Evolutionary conservation across 1,284 basidiomycete genomes (phyloP), one percentile per base, ranked within the genome.

Genomic region (Leccinum fuscescens): DNA sequence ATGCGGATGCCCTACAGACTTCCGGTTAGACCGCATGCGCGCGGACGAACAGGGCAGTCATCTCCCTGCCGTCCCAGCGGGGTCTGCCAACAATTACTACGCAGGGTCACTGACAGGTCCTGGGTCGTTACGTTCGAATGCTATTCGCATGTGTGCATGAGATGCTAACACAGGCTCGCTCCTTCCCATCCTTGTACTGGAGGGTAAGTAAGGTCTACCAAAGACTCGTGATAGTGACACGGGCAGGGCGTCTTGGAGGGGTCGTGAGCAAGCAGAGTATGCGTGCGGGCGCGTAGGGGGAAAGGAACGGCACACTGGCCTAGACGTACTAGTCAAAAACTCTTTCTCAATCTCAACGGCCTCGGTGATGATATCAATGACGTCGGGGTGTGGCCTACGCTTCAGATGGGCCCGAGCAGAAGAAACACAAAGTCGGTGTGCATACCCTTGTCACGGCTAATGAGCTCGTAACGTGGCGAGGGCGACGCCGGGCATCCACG

Each of bases 341-440:
- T 92, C 89, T 71, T 93, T 86, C 75, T 94, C 92, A 59, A 94
- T 93, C 54, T 71, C 70, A 54, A 96, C 94, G 27, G 94, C 93
- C 74, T 96, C 90, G 1, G 74, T 82, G 70, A 96, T 93, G 74
- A 96, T 93, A 54, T 74, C 73, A 62, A 97, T 85, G 37, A 86
- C 85, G 55, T 92, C 86, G 6, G 92, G 91, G 74, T 94, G 92
- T 1, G 94, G 92, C 0, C 86, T 82, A 54, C 83, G 81, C 71
- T 82, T 84, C 56, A 98, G 83, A 74, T 97, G 22, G 22, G 92
- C 66, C 84, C 86, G 82, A 98, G 96, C 57, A 98, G 82, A 37
- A 98, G 80, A 76, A 96, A 98, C 3, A 96, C 96, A 76, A 98
- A 95, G 76, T 95, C 96, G 80, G 96, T 98, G 80, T 98, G 96